These are phyloP conservation scores for Cicer chorassanicum DNA, from an alignment of 306 rosid genomes.

Conservation along the genomic window DNA sequence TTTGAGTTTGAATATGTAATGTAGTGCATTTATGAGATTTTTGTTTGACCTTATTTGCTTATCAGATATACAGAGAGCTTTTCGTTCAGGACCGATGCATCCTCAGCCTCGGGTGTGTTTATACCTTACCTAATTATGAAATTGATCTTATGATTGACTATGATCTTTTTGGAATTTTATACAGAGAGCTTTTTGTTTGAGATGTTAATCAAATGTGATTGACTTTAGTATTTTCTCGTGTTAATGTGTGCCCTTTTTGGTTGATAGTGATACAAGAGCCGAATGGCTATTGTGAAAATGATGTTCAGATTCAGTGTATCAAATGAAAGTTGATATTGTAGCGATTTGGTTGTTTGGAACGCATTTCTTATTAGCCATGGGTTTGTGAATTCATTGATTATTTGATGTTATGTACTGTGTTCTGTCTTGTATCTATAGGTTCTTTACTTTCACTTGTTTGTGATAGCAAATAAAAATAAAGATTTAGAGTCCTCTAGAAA, in stretches of 20 bases:
- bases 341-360: constrained; percentile 10
- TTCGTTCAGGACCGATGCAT: constrained; percentile 77
- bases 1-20: constrained; percentile 7
- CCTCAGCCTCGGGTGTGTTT: constrained; percentile 84
- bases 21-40: background rate
- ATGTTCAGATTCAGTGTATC: background rate
- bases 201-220: constrained; percentile 26
- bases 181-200: no score
- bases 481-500: constrained; percentile 12
- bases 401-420: constrained; percentile 22
- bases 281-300: constrained; percentile 17
- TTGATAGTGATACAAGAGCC: constrained; percentile 25
- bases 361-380: background rate
- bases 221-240: constrained; percentile 19
- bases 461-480: background rate
- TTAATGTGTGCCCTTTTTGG: constrained; percentile 1
- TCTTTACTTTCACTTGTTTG: constrained; percentile 20
- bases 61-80: constrained; percentile 89
- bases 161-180: constrained; percentile 19
- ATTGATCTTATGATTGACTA: background rate
- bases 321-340: constrained; percentile 6
- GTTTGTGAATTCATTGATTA: constrained; percentile 8
- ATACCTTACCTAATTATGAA: constrained; percentile 5
- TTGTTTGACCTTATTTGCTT: constrained; percentile 57
- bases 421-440: background rate